Percentiles rank a stretch among this genome's conserved stretches.
These are phyloP conservation scores for Candida glaebosa DNA, from an alignment of 805 yeast species.

Conservation along the genomic window DNA sequence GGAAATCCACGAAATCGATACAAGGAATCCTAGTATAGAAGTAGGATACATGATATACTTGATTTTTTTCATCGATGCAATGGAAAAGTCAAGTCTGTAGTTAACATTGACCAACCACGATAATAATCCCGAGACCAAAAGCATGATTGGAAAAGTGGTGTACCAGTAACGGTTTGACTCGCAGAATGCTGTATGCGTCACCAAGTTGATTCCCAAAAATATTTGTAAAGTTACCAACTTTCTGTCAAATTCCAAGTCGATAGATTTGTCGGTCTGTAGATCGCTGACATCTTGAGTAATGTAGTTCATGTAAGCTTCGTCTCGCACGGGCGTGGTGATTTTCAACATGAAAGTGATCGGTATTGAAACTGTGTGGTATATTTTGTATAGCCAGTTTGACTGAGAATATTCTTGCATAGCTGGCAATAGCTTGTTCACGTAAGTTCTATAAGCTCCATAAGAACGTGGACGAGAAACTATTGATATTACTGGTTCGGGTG, in stretches of 20 bases:
- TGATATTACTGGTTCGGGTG: neutral
- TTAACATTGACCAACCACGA: conserved; percentile 6
- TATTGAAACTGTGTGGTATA: conserved; percentile 12
- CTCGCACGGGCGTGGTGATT: conserved; percentile 32
- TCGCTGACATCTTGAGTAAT: conserved; percentile 6
- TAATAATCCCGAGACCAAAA: conserved; percentile 7
- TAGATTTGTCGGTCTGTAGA: conserved; percentile 6
- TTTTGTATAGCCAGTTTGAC: conserved; percentile 9
- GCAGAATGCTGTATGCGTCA: conserved; percentile 15
- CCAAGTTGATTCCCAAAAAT: conserved; percentile 22
- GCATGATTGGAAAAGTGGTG: conserved; percentile 11
- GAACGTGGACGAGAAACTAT: neutral
- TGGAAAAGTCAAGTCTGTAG: conserved; percentile 7
- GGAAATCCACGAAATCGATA: conserved; percentile 68
- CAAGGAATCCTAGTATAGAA: conserved; percentile 58
- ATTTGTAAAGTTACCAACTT: conserved; percentile 26
- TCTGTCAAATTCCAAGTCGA: conserved; percentile 18
- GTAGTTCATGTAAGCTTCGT: conserved; percentile 12
- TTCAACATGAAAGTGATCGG: conserved; percentile 26
- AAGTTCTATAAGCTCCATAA: neutral
- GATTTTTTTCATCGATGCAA: conserved; percentile 7
- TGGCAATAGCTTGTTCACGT: conserved; percentile 12
- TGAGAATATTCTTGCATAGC: conserved; percentile 12
- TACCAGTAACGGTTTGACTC: conserved; percentile 9
- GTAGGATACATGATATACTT: conserved; percentile 17